Conservation (phyloP, 495 filamentous ascomycete genomes). For the Trichoderma virens region DNA sequence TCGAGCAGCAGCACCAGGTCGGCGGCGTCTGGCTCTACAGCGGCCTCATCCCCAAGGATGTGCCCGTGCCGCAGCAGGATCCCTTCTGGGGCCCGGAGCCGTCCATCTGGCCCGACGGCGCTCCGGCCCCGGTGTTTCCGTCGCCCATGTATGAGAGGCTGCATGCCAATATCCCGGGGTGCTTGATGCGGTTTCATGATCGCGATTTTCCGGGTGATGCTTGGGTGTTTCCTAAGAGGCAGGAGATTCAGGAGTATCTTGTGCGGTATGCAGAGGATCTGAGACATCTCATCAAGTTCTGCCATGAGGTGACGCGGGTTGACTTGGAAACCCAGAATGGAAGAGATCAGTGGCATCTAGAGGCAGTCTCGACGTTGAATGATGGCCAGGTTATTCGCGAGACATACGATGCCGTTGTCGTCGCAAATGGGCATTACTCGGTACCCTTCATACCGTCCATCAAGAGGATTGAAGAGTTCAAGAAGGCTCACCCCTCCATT, state of each 20-base stretch:
- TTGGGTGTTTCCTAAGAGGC: slow-evolving; percentile 64
- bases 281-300: slow-evolving; percentile 37
- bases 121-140: slow-evolving; percentile 42
- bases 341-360: slow-evolving; percentile 42
- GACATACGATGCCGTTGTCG: slow-evolving; percentile 71
- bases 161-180: slow-evolving; percentile 81
- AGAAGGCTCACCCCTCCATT: slow-evolving; percentile 48
- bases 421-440: slow-evolving; percentile 77
- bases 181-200: slow-evolving; percentile 75
- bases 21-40: slow-evolving; percentile 84
- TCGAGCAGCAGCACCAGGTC: slow-evolving; percentile 65
- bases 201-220: slow-evolving; percentile 50
- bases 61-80: slow-evolving; percentile 34
- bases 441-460: slow-evolving; percentile 61
- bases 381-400: slow-evolving; percentile 28
- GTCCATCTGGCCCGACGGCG: slow-evolving; percentile 23
- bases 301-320: slow-evolving; percentile 31
- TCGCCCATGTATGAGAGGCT: slow-evolving; percentile 73
- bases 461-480: slow-evolving; percentile 35
- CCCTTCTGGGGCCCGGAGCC: slow-evolving; percentile 32
- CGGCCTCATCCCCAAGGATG: slow-evolving; percentile 21
- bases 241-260: slow-evolving; percentile 64
- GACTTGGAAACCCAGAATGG: slow-evolving; percentile 21
- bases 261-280: slow-evolving; percentile 63
- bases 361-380: slow-evolving; percentile 37